Base-by-base conservation (phyloP, 495 filamentous ascomycete genomes). In the Tuber magnatum region DNA sequence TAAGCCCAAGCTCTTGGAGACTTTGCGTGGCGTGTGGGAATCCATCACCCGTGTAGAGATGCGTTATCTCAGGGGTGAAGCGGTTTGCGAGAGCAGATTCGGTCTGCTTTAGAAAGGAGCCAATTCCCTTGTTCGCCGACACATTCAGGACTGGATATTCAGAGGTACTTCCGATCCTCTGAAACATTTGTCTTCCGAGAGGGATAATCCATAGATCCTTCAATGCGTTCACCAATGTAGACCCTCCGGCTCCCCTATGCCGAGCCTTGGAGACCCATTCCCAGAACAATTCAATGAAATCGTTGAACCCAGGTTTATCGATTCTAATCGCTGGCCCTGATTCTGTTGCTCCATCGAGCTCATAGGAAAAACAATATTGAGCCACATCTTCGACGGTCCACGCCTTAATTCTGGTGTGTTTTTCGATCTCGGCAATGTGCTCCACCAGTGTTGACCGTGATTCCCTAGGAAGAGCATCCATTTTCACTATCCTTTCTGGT, bases 201-300 rank as follows among this genome's bases (percentile, higher is more conserved):
- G 84, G 84, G 41, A 85, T 69, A 14, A 85, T 75, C 83, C 83
- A 85, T 35, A 85, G 41, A n/a, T 51, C 73, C 35, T 74, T 51
- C 38, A 81, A 65, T 14, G 61, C 28, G 14, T 65, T 65, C 14
- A 35, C 56, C 56, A 35, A 35, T 32, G 56, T 20, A 18, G 28
- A 35, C 14, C 3, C 28, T 35, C 56, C 14, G 14, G 3, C 28
- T 14, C 56, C 28, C 56, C 5, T 65, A 18, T 6, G 12, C 56
- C 6, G 28, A 2, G 12, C 14, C 9, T 41, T 32, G 14, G 2
- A 39, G 32, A 75, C 70, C 80, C 80, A 81, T 43, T 71, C 40
- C 80, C 80, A 81, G 51, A 81, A 81, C 2, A 6, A 46, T 32
- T 79, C 74, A 16, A 81, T 28, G 28, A 81, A 79, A 6, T 39